These are phyloP conservation scores for Poterioochromonas sp. DNA, from an alignment of 352 stramenopile genomes.

Conservation along the genomic window DNA sequence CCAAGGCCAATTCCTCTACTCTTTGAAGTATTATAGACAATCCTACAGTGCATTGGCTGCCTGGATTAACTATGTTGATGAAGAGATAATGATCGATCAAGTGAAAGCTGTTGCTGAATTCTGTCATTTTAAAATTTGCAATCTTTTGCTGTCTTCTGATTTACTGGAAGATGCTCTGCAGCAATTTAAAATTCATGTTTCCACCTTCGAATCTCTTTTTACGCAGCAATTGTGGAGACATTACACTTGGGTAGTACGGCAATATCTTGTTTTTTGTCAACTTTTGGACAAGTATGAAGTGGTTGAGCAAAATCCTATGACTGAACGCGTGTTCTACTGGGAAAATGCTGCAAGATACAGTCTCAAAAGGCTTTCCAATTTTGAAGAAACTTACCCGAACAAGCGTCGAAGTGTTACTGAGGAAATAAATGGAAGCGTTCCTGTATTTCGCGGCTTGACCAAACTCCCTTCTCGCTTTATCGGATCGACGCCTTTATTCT, in stretches of 20 bases:
- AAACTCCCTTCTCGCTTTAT: background rate
- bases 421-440: too few species aligned
- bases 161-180: background rate
- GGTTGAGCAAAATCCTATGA: background rate
- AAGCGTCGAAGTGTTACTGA: too few species aligned
- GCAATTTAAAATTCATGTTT: constrained; percentile 1
- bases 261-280: constrained; percentile 6
- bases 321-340: background rate
- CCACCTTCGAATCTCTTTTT: background rate
- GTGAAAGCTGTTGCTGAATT: constrained; percentile 1
- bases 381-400: too few species aligned
- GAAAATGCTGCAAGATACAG: background rate
- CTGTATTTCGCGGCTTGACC: background rate
- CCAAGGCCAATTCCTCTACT: background rate
- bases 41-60: background rate
- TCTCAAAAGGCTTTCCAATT: background rate
- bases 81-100: constrained; percentile 17
- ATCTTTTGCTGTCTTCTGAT: background rate
- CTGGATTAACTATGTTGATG: background rate
- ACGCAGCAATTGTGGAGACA: constrained; percentile 1
- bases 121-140: constrained; percentile 8
- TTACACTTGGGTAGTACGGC: background rate
- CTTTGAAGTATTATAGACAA: background rate
- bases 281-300: background rate
- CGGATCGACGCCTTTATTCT: background rate